phyloP scores from a whole-genome alignment of 2,329 filamentous ascomycete species.

The Ophiostoma sp. region DNA sequence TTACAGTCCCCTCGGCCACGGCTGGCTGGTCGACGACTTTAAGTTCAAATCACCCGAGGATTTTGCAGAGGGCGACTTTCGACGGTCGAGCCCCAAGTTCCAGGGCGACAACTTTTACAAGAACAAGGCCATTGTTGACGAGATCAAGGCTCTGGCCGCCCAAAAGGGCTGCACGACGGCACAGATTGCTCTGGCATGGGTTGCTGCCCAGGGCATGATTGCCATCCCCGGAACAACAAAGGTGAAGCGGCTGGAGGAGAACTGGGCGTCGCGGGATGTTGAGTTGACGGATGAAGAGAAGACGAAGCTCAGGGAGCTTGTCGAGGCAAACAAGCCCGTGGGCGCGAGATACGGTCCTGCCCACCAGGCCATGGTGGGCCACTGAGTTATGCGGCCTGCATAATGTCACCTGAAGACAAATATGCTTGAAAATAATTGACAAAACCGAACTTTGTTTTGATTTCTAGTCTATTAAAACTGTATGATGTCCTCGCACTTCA shows the following conservation, averaged over 20 bases:
- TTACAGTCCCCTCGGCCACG: slow-evolving; percentile 61
- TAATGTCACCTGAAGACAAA: too few species aligned
- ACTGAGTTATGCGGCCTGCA: too few species aligned
- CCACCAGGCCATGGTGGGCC: neutral
- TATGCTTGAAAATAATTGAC: too few species aligned
- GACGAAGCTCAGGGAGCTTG: neutral
- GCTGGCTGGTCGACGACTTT: slow-evolving; percentile 46
- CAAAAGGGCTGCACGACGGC: neutral
- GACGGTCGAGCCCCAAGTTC: slow-evolving; percentile 30
- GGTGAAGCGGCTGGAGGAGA: slow-evolving; percentile 31
- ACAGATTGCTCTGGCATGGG: slow-evolving; percentile 23
- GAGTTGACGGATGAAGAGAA: neutral
- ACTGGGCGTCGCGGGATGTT: slow-evolving; percentile 29
- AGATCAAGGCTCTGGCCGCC: slow-evolving; percentile 16
- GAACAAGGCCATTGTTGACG: slow-evolving; percentile 25
- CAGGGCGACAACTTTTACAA: slow-evolving; percentile 26
- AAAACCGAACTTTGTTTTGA: too few species aligned
- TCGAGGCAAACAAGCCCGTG: neutral
- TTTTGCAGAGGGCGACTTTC: neutral
- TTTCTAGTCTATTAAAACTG: neutral
- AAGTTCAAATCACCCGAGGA: slow-evolving; percentile 24
- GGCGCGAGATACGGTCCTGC: neutral
- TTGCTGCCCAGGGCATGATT: slow-evolving; percentile 23
- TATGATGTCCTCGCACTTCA: neutral
- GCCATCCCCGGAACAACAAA: slow-evolving; percentile 27